phyloP scores from a whole-genome alignment of 495 filamentous ascomycete species.

The Penicillium atrosanguineum region DNA sequence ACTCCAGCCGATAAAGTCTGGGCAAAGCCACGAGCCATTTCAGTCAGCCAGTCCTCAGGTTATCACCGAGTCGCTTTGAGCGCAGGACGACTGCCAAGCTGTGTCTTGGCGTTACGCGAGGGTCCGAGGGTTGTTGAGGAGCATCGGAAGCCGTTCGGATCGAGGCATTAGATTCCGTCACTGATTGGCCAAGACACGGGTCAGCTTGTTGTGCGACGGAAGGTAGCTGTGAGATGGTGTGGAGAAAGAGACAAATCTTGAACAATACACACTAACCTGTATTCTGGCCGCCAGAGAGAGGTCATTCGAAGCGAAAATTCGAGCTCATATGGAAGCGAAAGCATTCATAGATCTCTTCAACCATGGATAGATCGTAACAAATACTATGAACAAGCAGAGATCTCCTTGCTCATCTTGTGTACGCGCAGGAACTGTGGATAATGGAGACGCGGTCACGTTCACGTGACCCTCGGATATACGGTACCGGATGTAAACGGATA shows the following conservation, averaged over 20 bases:
- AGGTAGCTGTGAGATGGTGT: neutral
- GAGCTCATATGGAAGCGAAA: too few species aligned
- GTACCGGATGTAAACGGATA: conserved; percentile 21
- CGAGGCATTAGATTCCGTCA: neutral
- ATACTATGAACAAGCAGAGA: neutral
- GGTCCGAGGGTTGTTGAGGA: conserved; percentile 2
- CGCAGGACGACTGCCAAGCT: neutral
- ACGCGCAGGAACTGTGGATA: neutral
- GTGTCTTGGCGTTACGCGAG: neutral
- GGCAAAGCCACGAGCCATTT: neutral
- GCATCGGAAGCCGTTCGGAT: neutral
- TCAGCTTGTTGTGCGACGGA: neutral
- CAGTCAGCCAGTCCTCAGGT: neutral
- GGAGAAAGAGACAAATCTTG: neutral
- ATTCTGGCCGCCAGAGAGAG: neutral
- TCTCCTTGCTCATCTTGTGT: neutral
- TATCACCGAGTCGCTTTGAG: neutral
- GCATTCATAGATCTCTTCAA: neutral
- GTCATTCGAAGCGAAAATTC: too few species aligned
- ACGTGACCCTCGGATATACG: conserved; percentile 12
- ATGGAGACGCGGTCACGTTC: neutral
- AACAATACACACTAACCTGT: neutral
- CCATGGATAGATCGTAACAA: neutral
- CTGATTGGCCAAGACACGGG: neutral
- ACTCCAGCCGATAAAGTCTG: conserved; percentile 1